A percentile compares a stretch with the other conserved stretches of the same genome.
phyloP scores from a whole-genome alignment of 768 basidiomycete genomes.

The Rhodotorula toruloides region DNA sequence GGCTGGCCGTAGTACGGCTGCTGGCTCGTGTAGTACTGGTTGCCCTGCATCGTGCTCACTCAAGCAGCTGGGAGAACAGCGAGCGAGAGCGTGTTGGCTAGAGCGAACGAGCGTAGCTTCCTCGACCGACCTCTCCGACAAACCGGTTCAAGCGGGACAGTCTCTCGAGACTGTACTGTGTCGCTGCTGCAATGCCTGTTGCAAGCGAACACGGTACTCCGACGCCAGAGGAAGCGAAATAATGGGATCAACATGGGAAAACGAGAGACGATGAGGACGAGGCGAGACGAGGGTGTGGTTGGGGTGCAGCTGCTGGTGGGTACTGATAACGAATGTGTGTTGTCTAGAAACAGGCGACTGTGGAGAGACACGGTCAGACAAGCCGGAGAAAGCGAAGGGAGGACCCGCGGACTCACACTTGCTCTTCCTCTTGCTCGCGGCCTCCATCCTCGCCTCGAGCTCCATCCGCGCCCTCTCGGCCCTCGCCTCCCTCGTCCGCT shows the following conservation, averaged over 20 bases:
- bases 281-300: too few species aligned
- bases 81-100: neutral
- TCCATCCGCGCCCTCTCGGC: constrained; percentile 74
- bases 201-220: too few species aligned
- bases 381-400: neutral
- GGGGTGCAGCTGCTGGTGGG: too few species aligned
- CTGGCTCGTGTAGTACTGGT: constrained; percentile 2
- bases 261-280: too few species aligned
- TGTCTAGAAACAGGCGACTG: constrained; percentile 4
- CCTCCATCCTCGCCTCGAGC: constrained; percentile 81
- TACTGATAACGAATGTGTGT: too few species aligned
- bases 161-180: too few species aligned
- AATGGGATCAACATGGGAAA: too few species aligned
- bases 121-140: too few species aligned
- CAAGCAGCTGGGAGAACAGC: neutral
- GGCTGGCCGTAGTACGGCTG: constrained; percentile 4
- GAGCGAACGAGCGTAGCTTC: too few species aligned
- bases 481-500: constrained; percentile 66
- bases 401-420: constrained; percentile 65
- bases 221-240: neutral
- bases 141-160: too few species aligned
- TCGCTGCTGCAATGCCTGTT: too few species aligned
- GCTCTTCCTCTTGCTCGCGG: constrained; percentile 74
- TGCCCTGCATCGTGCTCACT: neutral
- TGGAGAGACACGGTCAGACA: neutral